A percentile compares a stretch with the other conserved stretches of the same genome.
Evolutionary conservation across 768 basidiomycete genomes (phyloP).

Genomic region (Coprinellus aureogranulatus): DNA sequence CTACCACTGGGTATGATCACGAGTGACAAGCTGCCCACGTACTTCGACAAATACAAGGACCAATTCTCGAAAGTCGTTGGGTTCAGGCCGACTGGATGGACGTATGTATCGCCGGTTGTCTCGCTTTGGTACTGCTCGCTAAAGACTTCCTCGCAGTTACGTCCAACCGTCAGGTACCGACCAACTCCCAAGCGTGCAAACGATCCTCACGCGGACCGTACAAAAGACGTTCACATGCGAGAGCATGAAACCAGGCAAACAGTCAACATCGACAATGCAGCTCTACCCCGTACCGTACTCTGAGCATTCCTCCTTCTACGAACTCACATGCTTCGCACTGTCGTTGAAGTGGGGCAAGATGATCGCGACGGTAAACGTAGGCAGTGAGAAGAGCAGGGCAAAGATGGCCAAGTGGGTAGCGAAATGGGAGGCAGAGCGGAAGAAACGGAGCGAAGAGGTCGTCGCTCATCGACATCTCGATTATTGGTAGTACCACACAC

Average conservation of each 20-base stretch:
- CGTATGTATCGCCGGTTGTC: conserved; percentile 47
- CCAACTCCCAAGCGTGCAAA: conserved; percentile 59
- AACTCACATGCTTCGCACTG: conserved; percentile 92
- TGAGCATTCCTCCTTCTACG: conserved; percentile 94
- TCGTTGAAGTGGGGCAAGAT: conserved; percentile 83
- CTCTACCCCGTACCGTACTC: conserved; percentile 89
- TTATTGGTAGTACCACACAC: conserved; percentile 40
- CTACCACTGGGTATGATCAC: conserved; percentile 75
- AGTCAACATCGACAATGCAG: conserved; percentile 66
- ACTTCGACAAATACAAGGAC: conserved; percentile 72
- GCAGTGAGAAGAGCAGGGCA: conserved; percentile 62
- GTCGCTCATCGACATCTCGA: conserved; percentile 44
- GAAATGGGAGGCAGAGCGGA: conserved; percentile 84
- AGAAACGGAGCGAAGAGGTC: conserved; percentile 41
- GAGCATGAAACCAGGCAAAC: conserved; percentile 65
- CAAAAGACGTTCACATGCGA: conserved; percentile 65
- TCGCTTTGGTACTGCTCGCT: neutral
- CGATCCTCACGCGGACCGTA: conserved; percentile 67
- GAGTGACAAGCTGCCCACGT: conserved; percentile 72
- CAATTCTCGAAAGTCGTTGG: conserved; percentile 72
- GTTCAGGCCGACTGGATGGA: conserved; percentile 96
- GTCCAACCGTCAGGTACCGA: conserved; percentile 64
- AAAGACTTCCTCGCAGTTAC: conserved; percentile 44
- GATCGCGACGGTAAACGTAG: conserved; percentile 94
- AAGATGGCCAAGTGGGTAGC: conserved; percentile 91